Percentiles rank a stretch among this genome's conserved stretches.
These are phyloP conservation scores for Sanguinoderma infundibulare DNA, from an alignment of 1,284 basidiomycete genomes.

Conservation along the genomic window DNA sequence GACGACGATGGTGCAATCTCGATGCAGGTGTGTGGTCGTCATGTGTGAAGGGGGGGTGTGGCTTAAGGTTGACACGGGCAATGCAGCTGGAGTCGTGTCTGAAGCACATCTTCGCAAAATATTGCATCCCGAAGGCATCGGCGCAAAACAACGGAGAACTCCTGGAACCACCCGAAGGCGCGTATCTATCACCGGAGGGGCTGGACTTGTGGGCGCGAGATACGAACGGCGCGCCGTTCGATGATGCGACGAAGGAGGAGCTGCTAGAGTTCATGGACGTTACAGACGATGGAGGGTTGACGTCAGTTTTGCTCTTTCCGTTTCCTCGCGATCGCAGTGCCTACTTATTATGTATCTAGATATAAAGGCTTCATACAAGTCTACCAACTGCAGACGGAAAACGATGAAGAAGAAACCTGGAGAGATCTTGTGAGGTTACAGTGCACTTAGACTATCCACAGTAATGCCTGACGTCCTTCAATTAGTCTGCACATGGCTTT, in stretches of 20 bases:
- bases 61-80: conserved; percentile 6
- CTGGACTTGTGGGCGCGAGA: conserved; percentile 76
- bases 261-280: conserved; percentile 76
- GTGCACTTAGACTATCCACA: neutral
- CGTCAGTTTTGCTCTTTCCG: conserved; percentile 48
- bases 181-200: conserved; percentile 60
- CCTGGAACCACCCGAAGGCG: conserved; percentile 56
- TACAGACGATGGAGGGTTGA: conserved; percentile 70
- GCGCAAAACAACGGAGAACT: conserved; percentile 33
- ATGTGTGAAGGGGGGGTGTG: neutral
- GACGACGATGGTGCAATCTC: conserved; percentile 71
- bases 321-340: neutral
- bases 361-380: conserved; percentile 81
- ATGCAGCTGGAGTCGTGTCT: conserved; percentile 64
- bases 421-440: conserved; percentile 62
- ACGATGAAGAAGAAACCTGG: conserved; percentile 84
- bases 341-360: conserved; percentile 39
- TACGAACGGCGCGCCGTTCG: conserved; percentile 76
- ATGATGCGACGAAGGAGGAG: conserved; percentile 77
- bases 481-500: conserved; percentile 73
- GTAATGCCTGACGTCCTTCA: neutral
- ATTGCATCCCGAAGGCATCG: conserved; percentile 57
- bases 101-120: conserved; percentile 75
- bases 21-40: conserved; percentile 49
- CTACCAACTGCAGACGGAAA: conserved; percentile 81